Evolutionary conservation across 192 early-diverging fungal species (phyloP).

Genomic region (Entophlyctis luteolus): DNA sequence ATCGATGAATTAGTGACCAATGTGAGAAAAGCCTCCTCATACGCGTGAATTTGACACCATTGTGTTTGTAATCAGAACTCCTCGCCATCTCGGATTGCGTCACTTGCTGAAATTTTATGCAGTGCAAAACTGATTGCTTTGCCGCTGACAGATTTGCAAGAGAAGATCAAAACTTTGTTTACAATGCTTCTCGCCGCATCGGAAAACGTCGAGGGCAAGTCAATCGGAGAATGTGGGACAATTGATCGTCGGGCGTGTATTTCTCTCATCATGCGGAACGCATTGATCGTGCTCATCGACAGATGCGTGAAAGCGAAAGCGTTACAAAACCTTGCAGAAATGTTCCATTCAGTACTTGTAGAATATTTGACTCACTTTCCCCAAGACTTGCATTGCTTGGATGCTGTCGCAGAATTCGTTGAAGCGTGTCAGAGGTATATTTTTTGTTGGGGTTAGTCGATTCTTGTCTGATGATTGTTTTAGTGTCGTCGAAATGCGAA

Average conservation of each 20-base stretch:
- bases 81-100: background rate
- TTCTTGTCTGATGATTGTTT: background rate
- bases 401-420: conserved; percentile 10
- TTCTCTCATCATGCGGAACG: background rate
- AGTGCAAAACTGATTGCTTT: conserved; percentile 18
- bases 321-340: background rate
- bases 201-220: background rate
- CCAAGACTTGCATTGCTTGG: background rate
- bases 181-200: background rate
- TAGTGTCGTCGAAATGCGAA: conserved; percentile 14
- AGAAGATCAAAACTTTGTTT: background rate
- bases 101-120: conserved; percentile 5
- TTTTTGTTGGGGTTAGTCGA: background rate
- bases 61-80: background rate
- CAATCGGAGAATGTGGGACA: background rate
- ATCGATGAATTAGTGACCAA: no score
- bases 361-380: background rate
- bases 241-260: conserved; percentile 15
- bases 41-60: conserved; percentile 7
- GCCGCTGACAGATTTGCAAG: conserved; percentile 10
- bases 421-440: background rate
- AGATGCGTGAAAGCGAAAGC: background rate
- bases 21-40: no score
- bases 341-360: background rate
- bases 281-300: conserved; percentile 9